A percentile compares a stretch with the other conserved stretches of the same genome.
These are phyloP conservation scores for Aquilaria sinensis DNA, from an alignment of 345 rosid genomes.

Conservation along the genomic window DNA sequence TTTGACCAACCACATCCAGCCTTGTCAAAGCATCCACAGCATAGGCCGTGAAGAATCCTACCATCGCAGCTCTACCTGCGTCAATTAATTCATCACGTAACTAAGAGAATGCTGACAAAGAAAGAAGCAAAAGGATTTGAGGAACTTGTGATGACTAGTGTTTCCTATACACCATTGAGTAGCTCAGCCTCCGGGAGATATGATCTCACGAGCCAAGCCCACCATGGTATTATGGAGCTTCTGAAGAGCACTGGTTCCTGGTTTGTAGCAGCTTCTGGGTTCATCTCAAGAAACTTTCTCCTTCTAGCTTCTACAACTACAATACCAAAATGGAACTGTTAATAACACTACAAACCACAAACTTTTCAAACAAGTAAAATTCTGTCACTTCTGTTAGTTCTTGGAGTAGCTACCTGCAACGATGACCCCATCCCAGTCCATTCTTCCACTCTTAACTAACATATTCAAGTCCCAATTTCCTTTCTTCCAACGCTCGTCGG, in stretches of 20 bases:
- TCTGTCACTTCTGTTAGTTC: neutral
- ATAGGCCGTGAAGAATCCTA: conserved; percentile 42
- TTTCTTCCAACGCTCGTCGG: conserved; percentile 39
- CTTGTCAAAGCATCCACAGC: conserved; percentile 39
- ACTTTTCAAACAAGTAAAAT: too few relatives aligned
- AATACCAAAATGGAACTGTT: conserved; percentile 4
- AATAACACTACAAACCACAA: neutral
- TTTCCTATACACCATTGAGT: conserved; percentile 25
- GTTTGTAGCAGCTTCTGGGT: conserved; percentile 37
- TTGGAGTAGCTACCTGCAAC: conserved; percentile 28
- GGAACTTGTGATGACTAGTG: neutral
- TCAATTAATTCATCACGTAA: neutral
- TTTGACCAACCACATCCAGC: conserved; percentile 32
- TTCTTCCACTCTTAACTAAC: conserved; percentile 44
- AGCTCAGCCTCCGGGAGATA: conserved; percentile 51
- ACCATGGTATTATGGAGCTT: conserved; percentile 55
- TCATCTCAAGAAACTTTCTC: conserved; percentile 40
- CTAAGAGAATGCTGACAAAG: neutral
- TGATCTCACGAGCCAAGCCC: conserved; percentile 47
- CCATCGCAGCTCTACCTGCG: conserved; percentile 57
- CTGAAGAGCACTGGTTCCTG: conserved; percentile 46
- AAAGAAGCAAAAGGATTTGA: neutral
- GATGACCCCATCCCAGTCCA: conserved; percentile 47
- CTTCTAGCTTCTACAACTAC: conserved; percentile 50
- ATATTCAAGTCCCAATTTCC: conserved; percentile 51